Conservation (phyloP, 2,329 filamentous ascomycete genomes). For the Paraphaeosphaeria sporulosa region DNA sequence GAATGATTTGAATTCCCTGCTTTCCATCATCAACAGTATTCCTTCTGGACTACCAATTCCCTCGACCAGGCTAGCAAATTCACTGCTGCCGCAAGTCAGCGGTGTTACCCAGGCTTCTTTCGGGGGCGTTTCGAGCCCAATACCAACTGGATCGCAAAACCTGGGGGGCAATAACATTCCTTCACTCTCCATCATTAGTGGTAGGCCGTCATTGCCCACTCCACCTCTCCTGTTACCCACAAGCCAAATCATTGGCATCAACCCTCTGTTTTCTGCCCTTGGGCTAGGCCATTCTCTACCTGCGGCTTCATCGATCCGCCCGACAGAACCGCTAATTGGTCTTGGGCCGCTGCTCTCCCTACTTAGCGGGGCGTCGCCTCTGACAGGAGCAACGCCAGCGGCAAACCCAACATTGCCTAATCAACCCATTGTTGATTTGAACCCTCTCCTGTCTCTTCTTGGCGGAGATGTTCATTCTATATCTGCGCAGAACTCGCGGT, state of each 20-base stretch:
- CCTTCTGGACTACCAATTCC: not conserved
- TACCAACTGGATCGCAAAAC: not conserved
- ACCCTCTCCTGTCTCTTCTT: not conserved
- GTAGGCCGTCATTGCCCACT: not conserved
- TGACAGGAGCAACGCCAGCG: not conserved
- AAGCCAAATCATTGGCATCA: not conserved
- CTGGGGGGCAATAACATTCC: not conserved
- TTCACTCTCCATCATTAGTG: constrained; percentile 2
- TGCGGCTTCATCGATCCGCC: not conserved
- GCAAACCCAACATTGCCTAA: not conserved
- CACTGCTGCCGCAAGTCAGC: not conserved
- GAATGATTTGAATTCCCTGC: not conserved
- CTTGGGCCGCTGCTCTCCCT: constrained; percentile 4
- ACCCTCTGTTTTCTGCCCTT: not conserved
- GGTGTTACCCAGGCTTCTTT: not conserved
- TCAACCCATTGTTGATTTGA: not conserved
- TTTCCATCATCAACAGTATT: not conserved
- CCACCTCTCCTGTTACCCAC: not conserved
- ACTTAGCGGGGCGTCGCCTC: not conserved
- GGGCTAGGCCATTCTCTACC: not conserved
- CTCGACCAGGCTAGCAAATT: not conserved
- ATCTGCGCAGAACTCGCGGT: not conserved
- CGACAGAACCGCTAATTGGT: not conserved
- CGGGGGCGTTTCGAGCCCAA: not conserved
- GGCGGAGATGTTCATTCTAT: not conserved